Evolutionary conservation across 305 asterid genomes (phyloP).

Genomic region (Fraxinus nigra): DNA sequence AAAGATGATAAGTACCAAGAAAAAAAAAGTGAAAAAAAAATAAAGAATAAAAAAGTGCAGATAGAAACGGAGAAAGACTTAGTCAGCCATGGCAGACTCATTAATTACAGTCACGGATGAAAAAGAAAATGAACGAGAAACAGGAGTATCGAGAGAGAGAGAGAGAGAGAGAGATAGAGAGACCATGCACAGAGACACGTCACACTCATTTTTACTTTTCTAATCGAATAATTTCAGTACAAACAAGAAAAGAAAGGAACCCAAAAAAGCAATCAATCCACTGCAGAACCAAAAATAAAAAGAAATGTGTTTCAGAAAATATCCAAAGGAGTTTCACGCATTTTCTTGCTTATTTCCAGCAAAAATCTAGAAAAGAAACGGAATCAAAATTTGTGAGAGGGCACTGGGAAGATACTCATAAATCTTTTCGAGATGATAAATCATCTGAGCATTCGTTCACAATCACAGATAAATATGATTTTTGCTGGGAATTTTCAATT

Average conservation of each 20-base stretch:
- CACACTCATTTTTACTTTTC: not conserved
- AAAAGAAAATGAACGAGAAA: slow-evolving; percentile 18
- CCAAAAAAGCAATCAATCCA: slow-evolving; percentile 16
- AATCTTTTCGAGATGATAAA: not conserved
- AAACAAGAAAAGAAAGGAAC: slow-evolving; percentile 12
- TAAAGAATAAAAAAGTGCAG: not conserved
- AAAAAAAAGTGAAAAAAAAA: not conserved
- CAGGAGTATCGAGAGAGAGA: slow-evolving; percentile 22
- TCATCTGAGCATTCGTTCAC: not conserved
- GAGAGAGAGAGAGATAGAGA: not conserved
- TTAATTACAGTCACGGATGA: slow-evolving; percentile 23
- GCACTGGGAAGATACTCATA: not conserved
- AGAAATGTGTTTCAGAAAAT: slow-evolving; percentile 21
- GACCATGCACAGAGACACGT: slow-evolving; percentile 48
- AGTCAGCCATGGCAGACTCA: not conserved
- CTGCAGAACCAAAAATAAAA: slow-evolving; percentile 10
- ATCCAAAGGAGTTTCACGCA: not conserved
- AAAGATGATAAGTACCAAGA: not conserved
- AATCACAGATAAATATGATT: not conserved
- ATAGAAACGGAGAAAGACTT: not conserved
- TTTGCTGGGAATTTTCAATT: not conserved
- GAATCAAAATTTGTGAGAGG: not conserved
- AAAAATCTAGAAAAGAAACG: not conserved
- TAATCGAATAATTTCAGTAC: not conserved
- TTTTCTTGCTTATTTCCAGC: not conserved